A percentile compares a stretch with the other conserved stretches of the same genome.
These are phyloP conservation scores for Tylopilus cervinicoccineus DNA, from an alignment of 768 basidiomycete genomes.

Conservation along the genomic window DNA sequence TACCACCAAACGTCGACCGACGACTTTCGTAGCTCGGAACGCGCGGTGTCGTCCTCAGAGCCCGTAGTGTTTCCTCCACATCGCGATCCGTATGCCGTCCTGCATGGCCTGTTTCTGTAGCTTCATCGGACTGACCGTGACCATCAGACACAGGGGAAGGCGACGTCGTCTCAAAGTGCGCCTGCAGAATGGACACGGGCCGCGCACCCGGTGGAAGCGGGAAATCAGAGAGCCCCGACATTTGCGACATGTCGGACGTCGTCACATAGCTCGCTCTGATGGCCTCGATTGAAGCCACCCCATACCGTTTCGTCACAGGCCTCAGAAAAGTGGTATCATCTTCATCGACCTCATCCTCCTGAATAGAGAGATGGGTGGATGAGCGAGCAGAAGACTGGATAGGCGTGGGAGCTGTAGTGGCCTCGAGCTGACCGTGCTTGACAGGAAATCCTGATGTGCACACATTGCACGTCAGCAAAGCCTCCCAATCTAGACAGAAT, in stretches of 20 bases:
- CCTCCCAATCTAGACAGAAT: background rate
- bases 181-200: slow-evolving; percentile 39
- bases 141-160: slow-evolving; percentile 1
- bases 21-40: slow-evolving; percentile 11
- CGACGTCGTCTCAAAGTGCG: slow-evolving; percentile 36
- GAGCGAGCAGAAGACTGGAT: slow-evolving; percentile 9
- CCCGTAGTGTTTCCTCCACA: slow-evolving; percentile 14
- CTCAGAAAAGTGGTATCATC: slow-evolving; percentile 5
- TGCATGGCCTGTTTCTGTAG: background rate
- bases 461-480: background rate
- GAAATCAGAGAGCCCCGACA: slow-evolving; percentile 73
- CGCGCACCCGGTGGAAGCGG: slow-evolving; percentile 52
- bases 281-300: slow-evolving; percentile 27
- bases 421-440: slow-evolving; percentile 18
- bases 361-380: slow-evolving; percentile 24
- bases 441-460: slow-evolving; percentile 22
- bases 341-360: slow-evolving; percentile 5
- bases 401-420: slow-evolving; percentile 8
- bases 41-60: slow-evolving; percentile 3
- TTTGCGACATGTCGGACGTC: slow-evolving; percentile 52
- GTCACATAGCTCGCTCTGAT: slow-evolving; percentile 61
- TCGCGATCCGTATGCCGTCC: slow-evolving; percentile 1
- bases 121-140: background rate
- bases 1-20: slow-evolving; percentile 27
- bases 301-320: slow-evolving; percentile 20